Conservation (phyloP, 2,329 filamentous ascomycete genomes). For the Pseudopithomyces maydicus region DNA sequence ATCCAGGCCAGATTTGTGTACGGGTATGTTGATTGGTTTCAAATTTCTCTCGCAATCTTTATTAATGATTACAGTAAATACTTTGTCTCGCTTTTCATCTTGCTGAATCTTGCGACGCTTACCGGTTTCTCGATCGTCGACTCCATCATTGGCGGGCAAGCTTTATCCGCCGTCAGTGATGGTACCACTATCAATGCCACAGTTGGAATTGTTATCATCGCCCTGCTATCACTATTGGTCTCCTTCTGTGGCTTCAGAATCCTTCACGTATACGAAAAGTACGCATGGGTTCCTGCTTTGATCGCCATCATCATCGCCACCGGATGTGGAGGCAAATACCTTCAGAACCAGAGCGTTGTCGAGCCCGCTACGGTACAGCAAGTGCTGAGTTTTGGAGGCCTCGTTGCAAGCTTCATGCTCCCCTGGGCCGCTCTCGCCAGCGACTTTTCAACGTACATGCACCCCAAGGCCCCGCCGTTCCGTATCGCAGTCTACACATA, state of each 20-base stretch:
- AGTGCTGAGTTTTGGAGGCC: conserved; percentile 63
- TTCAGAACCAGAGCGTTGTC: conserved; percentile 55
- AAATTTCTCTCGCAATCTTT: neutral
- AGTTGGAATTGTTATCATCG: conserved; percentile 66
- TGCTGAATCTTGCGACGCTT: conserved; percentile 67
- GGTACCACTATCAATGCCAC: conserved; percentile 54
- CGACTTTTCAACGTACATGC: conserved; percentile 66
- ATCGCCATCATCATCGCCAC: conserved; percentile 61
- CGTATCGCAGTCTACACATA: conserved; percentile 63
- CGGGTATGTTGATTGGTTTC: conserved; percentile 46
- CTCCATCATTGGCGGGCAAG: conserved; percentile 64
- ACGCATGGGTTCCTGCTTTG: conserved; percentile 61
- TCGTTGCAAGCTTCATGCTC: conserved; percentile 67
- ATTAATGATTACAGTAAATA: conserved; percentile 45
- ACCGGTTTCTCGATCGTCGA: conserved; percentile 68
- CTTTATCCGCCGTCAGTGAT: conserved; percentile 39
- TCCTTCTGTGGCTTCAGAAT: conserved; percentile 65
- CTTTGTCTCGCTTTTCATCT: conserved; percentile 62
- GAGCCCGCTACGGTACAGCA: conserved; percentile 51
- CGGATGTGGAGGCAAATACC: conserved; percentile 58
- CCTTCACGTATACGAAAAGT: conserved; percentile 64
- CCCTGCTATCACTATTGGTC: conserved; percentile 61
- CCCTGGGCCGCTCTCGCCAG: conserved; percentile 65
- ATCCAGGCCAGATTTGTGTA: conserved; percentile 68
- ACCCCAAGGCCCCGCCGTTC: conserved; percentile 58